These are phyloP conservation scores for Emiliania huxleyi DNA, from an alignment of 78 protist genomes.

Conservation along the genomic window DNA sequence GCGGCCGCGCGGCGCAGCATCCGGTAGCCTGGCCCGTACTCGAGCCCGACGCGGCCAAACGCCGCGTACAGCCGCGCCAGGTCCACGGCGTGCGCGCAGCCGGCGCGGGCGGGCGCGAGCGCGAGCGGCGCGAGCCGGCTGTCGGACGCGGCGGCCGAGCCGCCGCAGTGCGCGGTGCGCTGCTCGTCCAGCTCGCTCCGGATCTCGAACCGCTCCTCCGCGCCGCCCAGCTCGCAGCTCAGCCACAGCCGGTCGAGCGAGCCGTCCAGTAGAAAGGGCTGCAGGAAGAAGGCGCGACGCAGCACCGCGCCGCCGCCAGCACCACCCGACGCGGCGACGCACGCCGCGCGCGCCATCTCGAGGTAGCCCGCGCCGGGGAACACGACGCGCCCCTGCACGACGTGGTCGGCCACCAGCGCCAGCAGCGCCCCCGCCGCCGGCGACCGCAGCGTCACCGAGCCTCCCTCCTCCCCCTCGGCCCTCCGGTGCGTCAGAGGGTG, in stretches of 20 bases:
- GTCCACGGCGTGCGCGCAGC: neutral
- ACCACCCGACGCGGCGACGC: neutral
- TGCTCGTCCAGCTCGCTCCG: neutral
- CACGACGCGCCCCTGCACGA: neutral
- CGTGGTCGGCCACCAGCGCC: neutral
- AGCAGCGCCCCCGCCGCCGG: neutral
- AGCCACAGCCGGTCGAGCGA: neutral
- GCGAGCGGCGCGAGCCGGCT: neutral
- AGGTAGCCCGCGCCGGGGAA: conserved; percentile 7
- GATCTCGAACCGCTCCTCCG: neutral
- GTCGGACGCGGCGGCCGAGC: neutral
- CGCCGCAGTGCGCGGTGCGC: neutral
- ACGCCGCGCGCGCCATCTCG: neutral
- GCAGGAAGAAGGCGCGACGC: neutral
- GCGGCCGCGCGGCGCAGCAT: neutral
- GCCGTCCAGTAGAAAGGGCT: neutral
- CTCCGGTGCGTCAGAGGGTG: neutral
- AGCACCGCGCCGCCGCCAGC: neutral
- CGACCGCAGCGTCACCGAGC: neutral
- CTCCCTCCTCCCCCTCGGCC: neutral
- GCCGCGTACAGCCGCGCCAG: neutral
- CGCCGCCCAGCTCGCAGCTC: neutral
- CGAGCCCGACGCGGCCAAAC: neutral
- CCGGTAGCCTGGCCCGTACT: neutral
- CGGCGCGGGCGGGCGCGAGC: neutral